A percentile compares a stretch with the other conserved stretches of the same genome.
Conservation (phyloP, 1,284 basidiomycete species). For the Malassezia caprae region DNA sequence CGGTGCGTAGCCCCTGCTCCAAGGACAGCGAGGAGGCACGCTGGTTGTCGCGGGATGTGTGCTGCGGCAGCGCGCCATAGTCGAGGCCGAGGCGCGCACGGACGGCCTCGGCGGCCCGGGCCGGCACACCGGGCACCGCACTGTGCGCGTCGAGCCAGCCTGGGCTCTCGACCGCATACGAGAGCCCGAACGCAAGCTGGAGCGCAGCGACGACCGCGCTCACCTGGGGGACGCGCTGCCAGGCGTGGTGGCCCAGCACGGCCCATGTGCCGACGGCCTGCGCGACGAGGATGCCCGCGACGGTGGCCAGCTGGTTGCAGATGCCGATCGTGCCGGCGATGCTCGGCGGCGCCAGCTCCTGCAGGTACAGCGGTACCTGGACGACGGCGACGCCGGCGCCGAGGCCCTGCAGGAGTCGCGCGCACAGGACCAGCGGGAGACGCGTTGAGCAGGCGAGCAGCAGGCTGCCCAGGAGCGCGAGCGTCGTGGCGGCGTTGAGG, state of each 20-base stretch:
- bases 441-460: constrained; percentile 15
- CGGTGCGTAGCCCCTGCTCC: constrained; percentile 23
- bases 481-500: constrained; percentile 19
- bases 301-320: constrained; percentile 57
- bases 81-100: constrained; percentile 21
- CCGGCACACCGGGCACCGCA: neutral
- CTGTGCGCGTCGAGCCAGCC: constrained; percentile 32
- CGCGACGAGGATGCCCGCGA: constrained; percentile 45
- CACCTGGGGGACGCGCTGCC: constrained; percentile 48
- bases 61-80: neutral
- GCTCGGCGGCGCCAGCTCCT: constrained; percentile 65
- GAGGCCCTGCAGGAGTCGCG: constrained; percentile 60
- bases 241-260: constrained; percentile 28
- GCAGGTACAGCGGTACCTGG: constrained; percentile 72
- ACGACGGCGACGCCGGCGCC: constrained; percentile 74
- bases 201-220: constrained; percentile 35
- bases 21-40: neutral
- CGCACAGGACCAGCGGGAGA: constrained; percentile 15
- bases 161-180: constrained; percentile 29
- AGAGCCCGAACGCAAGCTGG: constrained; percentile 44
- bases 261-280: constrained; percentile 49
- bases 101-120: constrained; percentile 17
- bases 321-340: constrained; percentile 68
- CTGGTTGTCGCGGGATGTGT: neutral
- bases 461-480: constrained; percentile 16